Base-by-base conservation (phyloP, 768 basidiomycete species). In the Rubroboletus satanas region DNA sequence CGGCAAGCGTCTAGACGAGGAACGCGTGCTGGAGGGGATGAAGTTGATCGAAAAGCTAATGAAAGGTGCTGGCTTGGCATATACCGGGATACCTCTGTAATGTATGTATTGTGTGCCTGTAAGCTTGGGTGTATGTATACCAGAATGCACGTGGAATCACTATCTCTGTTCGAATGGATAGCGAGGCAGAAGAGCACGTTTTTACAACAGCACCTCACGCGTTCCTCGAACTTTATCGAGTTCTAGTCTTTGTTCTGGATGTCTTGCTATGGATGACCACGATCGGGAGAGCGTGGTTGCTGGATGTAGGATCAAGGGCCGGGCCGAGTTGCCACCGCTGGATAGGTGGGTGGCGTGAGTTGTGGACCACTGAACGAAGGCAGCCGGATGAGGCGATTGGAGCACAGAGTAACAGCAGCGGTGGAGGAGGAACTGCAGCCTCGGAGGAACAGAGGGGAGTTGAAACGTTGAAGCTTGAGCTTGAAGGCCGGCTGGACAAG, bases 1-100 rank as follows among this genome's bases (percentile, higher is more conserved):
- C 9, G 78, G 77, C 1, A 67, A 67, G 31, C 71, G 76, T 12
- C 64, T 77, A 6, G 74, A 78, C 51, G 80, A 81, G 61, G 80
- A 81, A 64, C 74, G 74, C 23, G 77, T 77, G 2, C 52, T 81
- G 37, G 74, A 73, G 55, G 76, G 77, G 3, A 79, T 80, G 72
- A 70, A 74, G 51, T 53, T 77, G 45, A 67, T 80, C 21, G 66
- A 73, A 31, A 51, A 48, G n/a, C 43, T 68, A 12, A 58, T 70
- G 61, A 63, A 56, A 42, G 52, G 53, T 7, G 62, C 61, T 3
- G 66, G 67, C 10, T 29, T 60, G 54, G 50, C 45, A 2, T 73
- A 71, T 55, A 41, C 55, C 18, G 68, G 60, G 36, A 59, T 71
- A n/a, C 49, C 65, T 15, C 5, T 69, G 59, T 65, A 18, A 53